Base-by-base conservation (phyloP, 352 stramenopile species). In the Phytophthora foliorum region DNA sequence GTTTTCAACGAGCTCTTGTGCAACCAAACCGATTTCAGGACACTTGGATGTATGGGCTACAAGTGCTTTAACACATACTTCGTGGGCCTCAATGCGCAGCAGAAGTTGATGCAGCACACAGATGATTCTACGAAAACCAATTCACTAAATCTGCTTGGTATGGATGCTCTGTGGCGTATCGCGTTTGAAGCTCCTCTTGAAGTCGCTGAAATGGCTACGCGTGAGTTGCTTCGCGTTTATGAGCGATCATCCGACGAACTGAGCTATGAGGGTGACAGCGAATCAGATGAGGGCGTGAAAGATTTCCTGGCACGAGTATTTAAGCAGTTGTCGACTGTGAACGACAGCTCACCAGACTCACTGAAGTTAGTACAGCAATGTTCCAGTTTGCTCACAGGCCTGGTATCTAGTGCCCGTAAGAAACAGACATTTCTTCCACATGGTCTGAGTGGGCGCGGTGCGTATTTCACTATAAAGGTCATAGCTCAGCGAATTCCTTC, bases 1-100 rank as follows among this genome's bases (percentile, higher is more conserved):
- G 91, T 96, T 41, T 96, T 97, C 61, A 88, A 92, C 38, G 80
- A 95, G 54, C 69, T 96, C 9, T 59, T 96, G 51, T 95, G 90
- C 63, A 71, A 86, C 42, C 86, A 91, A 63, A 95, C 88, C 6
- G 84, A 94, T 66, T 93, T 93, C 22, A 57, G 67, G 46, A 88
- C 81, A 6, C 74, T 97, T 41, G 87, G 88, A 4, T 82, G 72
- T 14, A 76, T 93, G 56, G 89, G 89, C 2, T 97, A 96, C 66
- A 88, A 91, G 52, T 97, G 90, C 50, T 97, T 97, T 27, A 86
- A 95, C 61, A 93, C 87, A 13, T 97, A 93, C 41, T 97, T 97
- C 60, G 78, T 93, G 11, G 83, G 76, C 1, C 42, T 97, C 38
- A 97, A 97, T 59, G 70, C 81, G 16, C 77, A 86, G 21, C 79